Percentiles rank a stretch among this genome's conserved stretches.
These are phyloP conservation scores for Wakefieldia striispora DNA, from an alignment of 768 basidiomycete genomes.

Conservation along the genomic window DNA sequence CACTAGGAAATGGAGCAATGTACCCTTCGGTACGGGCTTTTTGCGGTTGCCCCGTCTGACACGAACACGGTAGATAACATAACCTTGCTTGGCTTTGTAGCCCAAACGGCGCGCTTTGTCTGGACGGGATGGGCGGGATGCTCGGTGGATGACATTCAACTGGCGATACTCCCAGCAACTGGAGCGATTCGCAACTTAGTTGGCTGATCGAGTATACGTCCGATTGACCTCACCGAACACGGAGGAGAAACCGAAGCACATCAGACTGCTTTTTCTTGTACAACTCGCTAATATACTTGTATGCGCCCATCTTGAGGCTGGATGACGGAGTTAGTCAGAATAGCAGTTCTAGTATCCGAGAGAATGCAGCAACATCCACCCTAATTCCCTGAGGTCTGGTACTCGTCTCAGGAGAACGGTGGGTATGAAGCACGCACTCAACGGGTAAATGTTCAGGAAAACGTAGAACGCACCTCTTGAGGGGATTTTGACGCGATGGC, in stretches of 20 bases:
- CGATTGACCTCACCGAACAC: constrained; percentile 70
- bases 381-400: constrained; percentile 7
- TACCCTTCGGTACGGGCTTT: constrained; percentile 97
- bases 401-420: constrained; percentile 4
- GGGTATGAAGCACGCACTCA: background rate
- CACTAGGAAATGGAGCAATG: constrained; percentile 12
- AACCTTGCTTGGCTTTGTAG: constrained; percentile 99
- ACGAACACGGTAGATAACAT: constrained; percentile 95
- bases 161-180: constrained; percentile 99
- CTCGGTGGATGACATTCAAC: constrained; percentile 96
- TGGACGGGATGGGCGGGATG: constrained; percentile 95
- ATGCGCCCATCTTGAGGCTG: constrained; percentile 78
- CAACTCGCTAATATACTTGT: constrained; percentile 95
- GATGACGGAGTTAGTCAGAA: constrained; percentile 20
- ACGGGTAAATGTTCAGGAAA: constrained; percentile 1
- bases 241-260: constrained; percentile 95
- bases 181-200: constrained; percentile 6
- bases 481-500: constrained; percentile 19
- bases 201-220: background rate
- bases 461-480: constrained; percentile 29
- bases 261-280: constrained; percentile 99
- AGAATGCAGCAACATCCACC: constrained; percentile 23
- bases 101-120: constrained; percentile 99
- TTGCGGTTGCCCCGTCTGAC: constrained; percentile 99
- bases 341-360: constrained; percentile 11